phyloP scores from a whole-genome alignment of 805 yeast species.

The Pichia ethanolica region DNA sequence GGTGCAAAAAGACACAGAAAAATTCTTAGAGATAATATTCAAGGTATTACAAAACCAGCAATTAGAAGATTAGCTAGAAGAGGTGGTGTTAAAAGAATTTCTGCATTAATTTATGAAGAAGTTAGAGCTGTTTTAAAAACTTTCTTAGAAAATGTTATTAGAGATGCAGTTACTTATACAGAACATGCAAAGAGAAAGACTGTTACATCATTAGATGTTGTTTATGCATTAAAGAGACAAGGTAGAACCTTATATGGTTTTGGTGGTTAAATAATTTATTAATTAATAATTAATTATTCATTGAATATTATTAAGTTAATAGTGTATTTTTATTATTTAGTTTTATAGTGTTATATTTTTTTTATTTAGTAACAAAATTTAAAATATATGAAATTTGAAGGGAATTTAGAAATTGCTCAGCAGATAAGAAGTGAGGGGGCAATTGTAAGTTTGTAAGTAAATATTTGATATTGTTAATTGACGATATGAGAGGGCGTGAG shows the following conservation, averaged over 20 bases:
- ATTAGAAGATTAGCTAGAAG: slow-evolving; percentile 99
- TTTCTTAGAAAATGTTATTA: slow-evolving; percentile 93
- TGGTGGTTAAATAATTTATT: slow-evolving; percentile 72
- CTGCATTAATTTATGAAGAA: slow-evolving; percentile 97
- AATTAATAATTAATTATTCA: neutral
- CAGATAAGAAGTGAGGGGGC: too few relatives aligned
- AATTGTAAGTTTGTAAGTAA: too few relatives aligned
- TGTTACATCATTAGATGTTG: slow-evolving; percentile 97
- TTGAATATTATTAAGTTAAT: neutral
- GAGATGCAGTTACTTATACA: slow-evolving; percentile 99
- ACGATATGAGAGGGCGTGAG: too few relatives aligned
- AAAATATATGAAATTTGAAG: too few relatives aligned
- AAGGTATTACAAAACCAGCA: slow-evolving; percentile 99
- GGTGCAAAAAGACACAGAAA: slow-evolving; percentile 99
- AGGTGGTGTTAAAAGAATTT: slow-evolving; percentile 99
- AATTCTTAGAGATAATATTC: slow-evolving; percentile 98
- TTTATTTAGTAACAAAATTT: too few relatives aligned
- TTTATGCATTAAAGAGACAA: slow-evolving; percentile 99
- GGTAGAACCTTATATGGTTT: slow-evolving; percentile 99
- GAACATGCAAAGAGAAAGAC: slow-evolving; percentile 99
- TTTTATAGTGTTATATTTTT: neutral
- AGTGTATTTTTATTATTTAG: neutral
- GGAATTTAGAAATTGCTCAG: too few relatives aligned
- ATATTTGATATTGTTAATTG: too few relatives aligned
- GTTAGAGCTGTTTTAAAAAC: slow-evolving; percentile 95